Evolutionary conservation across 75 land plant species (phyloP).

Genomic region (Cunninghamia lanceolata): DNA sequence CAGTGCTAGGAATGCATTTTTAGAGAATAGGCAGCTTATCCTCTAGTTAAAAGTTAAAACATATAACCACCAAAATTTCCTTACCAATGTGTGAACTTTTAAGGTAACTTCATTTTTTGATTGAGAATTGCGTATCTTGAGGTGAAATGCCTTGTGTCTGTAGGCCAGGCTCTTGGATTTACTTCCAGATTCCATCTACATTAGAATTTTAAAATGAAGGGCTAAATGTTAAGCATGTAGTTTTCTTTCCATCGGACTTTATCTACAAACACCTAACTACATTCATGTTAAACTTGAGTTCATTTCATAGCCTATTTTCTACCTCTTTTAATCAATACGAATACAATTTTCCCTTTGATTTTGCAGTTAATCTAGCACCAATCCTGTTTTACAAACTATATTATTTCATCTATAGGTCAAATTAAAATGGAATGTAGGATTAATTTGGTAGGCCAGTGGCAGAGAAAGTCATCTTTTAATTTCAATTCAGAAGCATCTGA

Average conservation of each 20-base stretch:
- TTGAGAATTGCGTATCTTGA: neutral
- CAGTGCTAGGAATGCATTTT: too few species aligned
- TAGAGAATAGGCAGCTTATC: too few species aligned
- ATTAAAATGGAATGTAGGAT: neutral
- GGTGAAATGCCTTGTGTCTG: neutral
- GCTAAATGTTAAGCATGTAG: neutral
- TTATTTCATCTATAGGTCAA: neutral
- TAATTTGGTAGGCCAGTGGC: neutral
- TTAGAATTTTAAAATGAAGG: neutral
- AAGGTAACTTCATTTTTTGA: too few species aligned
- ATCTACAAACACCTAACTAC: neutral
- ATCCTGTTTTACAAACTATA: neutral
- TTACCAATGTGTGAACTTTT: neutral
- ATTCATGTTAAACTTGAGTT: neutral
- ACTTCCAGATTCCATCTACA: neutral
- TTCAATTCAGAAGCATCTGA: neutral
- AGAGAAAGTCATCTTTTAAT: neutral
- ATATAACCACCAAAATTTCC: neutral
- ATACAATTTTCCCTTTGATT: neutral
- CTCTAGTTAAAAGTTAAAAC: neutral
- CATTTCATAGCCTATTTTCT: neutral
- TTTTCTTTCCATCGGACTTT: neutral
- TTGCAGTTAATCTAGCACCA: neutral
- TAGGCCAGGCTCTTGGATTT: neutral
- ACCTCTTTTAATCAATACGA: neutral